Evolutionary conservation across 495 filamentous ascomycete species (phyloP), one percentile per base, ranked within the genome.

Genomic region (Penicillium nucicola): DNA sequence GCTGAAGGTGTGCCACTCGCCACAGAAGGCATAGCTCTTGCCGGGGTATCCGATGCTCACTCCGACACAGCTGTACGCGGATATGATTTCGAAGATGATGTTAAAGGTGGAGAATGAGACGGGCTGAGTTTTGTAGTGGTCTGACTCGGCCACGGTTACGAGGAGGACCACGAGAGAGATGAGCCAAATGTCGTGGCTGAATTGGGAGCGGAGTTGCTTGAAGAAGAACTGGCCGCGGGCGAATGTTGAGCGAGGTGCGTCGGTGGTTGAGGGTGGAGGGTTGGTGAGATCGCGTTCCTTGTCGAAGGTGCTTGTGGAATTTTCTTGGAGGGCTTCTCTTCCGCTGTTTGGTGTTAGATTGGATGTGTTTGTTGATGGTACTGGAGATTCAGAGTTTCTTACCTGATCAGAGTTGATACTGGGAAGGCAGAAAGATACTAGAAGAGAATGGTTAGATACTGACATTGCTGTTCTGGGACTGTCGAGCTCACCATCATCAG

Each of bases 131-230:
- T 80, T 73, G 66, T 84, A 90, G 51, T 87, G 74, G 35, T 65
- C 65, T 1, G 81, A 82, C 62, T 95, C 89, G 50, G 84, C 83
- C 52, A 85, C 83, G 48, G 80, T 75, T 57, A 95, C 89, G 42
- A 88, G 67, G 20, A 89, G 67, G 6, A 84, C 68, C 9, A 87
- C 87, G 6, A 89, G 64, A 0, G 83, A 82, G n/a, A 96, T 76
- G 81, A 84, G 90, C 89, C 88, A 92, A 3, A 91, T 66, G 57
- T 96, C 91, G 66, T 91, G 86, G 14, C 85, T 82, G n/a, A 95
- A 79, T 59, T 95, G 89, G 18, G 84, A 82, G 30, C 84, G 82
- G 11, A 96, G 71, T 55, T 95, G 71, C 48, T 77, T 65, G 38
- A 65, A 77, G 15, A 84, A 64, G 55, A 83, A 83, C 38, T 76